Evolutionary conservation across 78 protist species (phyloP), one percentile per base, ranked within the genome.

Genomic region (Dictyostelium purpureum): DNA sequence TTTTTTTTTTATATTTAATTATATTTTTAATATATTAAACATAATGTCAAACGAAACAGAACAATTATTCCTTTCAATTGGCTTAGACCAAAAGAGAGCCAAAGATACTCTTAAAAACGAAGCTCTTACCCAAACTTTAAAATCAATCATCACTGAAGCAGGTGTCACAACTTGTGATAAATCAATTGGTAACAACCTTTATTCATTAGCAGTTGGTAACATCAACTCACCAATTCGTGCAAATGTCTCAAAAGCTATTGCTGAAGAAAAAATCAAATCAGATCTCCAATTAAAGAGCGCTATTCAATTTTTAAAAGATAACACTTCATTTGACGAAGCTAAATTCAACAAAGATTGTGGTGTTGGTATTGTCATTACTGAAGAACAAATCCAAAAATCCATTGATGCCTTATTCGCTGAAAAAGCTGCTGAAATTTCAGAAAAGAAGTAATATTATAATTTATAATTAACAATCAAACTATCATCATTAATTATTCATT

Each of bases 1-100:
- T n/a, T n/a, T n/a, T n/a, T n/a, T n/a, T n/a, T n/a, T n/a, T n/a
- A n/a, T n/a, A n/a, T n/a, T n/a, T n/a, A n/a, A n/a, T n/a, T n/a
- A n/a, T n/a, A n/a, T n/a, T n/a, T n/a, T n/a, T n/a, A n/a, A n/a
- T n/a, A n/a, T n/a, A n/a, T n/a, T n/a, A n/a, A n/a, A n/a, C n/a
- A n/a, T n/a, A 26, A 83, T 83, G 90, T 83, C 90, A 40, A 69
- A 28, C 18, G 90, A 83, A 49, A 37, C 70, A 38, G 93, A 88
- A 42, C 43, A 56, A 70, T 43, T 88, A 56, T 88, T 88, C 52
- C 65, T 52, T 38, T 61, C 88, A 26, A 51, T 90, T 59, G 90
- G 89, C 47, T 63, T 90, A 1, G 95, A 90, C 63, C 77, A 79
- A 18, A 90, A 90, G 61, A 69, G 89, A 63, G 56, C 89, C 11